Evolutionary conservation across 345 rosid species (phyloP), one percentile per base, ranked within the genome.

Genomic region (Carallia brachiata): DNA sequence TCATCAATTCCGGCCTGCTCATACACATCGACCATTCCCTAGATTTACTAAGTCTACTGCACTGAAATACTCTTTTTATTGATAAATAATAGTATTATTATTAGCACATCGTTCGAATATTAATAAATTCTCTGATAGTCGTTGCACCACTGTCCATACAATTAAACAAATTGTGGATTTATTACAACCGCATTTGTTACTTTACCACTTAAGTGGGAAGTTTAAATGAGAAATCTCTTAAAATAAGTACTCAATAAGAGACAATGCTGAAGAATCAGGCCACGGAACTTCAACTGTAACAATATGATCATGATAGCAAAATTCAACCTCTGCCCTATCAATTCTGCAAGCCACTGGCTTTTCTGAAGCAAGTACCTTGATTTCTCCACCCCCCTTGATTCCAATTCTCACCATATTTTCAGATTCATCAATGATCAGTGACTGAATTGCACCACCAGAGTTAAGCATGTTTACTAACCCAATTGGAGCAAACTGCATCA

Each of bases 381-480:
- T 66, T 63, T 73, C 80, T 57, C 78, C 80, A 28, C 59, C 18
- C 17, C 80, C 66, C 48, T 66, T 0, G 69, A 39, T 72, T 36
- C 67, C 75, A 63, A 76, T 36, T 15, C 52, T 61, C n/a, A 69
- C 78, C 56, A 28, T 15, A 8, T 59, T 47, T 6, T 68, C 63
- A 28, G 61, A 71, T 3, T 61, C 67, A 39, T 75, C 77, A 23
- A 63, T 30, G 12, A 18, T 63, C 4, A 71, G 17, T 5, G 70
- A 50, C 66, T 44, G 66, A 32, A 81, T 27, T 23, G 75, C 82
- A 16, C 82, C 78, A 7, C 79, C 79, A 18, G 73, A 13, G 63
- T 81, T 74, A 13, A 77, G 64, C 79, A 69, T 78, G 80, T 63
- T 78, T 31, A 64, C 82, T 18, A 81, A 19, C 2, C 80, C 80